Evolutionary conservation across 2,329 filamentous ascomycete species (phyloP), one percentile per base, ranked within the genome.

Genomic region (Septoria linicola): DNA sequence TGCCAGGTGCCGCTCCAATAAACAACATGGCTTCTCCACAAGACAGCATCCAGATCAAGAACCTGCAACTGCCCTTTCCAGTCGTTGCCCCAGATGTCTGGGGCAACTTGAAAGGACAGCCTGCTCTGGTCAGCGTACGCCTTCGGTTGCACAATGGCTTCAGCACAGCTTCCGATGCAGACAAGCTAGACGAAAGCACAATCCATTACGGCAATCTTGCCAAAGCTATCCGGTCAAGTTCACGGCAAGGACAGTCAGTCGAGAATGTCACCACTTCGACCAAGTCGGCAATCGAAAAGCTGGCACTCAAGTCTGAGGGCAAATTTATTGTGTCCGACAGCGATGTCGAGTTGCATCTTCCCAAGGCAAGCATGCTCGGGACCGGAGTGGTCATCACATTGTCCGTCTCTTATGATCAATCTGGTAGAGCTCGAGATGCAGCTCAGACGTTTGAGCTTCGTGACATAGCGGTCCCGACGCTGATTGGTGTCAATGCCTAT

Each of bases 171-270:
- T 81, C 83, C 0, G 62, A 74, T 1, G 68, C 69, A 3, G 87
- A 91, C 70, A 71, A 72, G 7, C 77, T 91, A 27, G 78, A 81
- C 39, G 68, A 70, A n/a, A 86, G 86, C 64, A 90, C 87, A 2
- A 81, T 89, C 19, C 85, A 91, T 71, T 91, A 91, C 63, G 87
- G 87, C 1, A 76, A 73, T 8, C 74, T 90, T 11, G 84, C 82
- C 71, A 89, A 89, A 70, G 74, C 76, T 0, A 74, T 90, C 11
- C 59, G 66, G 11, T 46, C 49, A 7, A 44, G 41, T 1, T 58
- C 52, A 20, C 4, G 17, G 10, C 42, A 37, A 6, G 51, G 34
- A 6, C 52, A 58, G 16, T 51, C 46, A 1, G 65, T 64, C 1
- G 53, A 52, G 25, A 60, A 61, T 2, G 47, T 71, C 1, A 59